phyloP scores from a whole-genome alignment of 1,284 basidiomycete genomes.

The Xerocomus nothofagi region DNA sequence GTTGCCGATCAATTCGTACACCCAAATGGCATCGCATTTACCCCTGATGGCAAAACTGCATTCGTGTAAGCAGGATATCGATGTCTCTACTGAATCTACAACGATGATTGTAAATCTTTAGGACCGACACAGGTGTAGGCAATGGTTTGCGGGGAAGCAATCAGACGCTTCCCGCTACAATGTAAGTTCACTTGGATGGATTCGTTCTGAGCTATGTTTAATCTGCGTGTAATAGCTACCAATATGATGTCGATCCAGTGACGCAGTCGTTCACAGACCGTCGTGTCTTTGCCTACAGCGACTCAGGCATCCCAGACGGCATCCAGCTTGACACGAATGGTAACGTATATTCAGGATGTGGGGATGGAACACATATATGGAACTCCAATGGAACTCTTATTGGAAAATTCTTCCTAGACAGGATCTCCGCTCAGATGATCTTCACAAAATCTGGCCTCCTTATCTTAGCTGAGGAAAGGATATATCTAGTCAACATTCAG shows the following conservation, averaged over 20 bases:
- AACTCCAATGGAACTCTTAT: conserved; percentile 60
- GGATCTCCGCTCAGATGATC: conserved; percentile 62
- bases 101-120: conserved; percentile 25
- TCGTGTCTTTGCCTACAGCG: conserved; percentile 68
- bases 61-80: conserved; percentile 54
- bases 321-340: conserved; percentile 42
- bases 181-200: conserved; percentile 43
- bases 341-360: conserved; percentile 25
- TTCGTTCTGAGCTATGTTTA: not conserved
- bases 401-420: conserved; percentile 73
- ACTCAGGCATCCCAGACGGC: conserved; percentile 72
- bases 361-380: conserved; percentile 53
- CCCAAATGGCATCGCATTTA: conserved; percentile 70
- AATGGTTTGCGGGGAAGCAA: conserved; percentile 56
- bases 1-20: conserved; percentile 69
- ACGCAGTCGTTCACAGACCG: conserved; percentile 61
- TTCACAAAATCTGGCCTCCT: conserved; percentile 42
- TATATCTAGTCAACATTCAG: conserved; percentile 21
- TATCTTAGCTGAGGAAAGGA: conserved; percentile 15
- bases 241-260: conserved; percentile 64
- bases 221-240: conserved; percentile 49
- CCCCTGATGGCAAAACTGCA: conserved; percentile 61
- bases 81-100: conserved; percentile 1
- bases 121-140: conserved; percentile 53
- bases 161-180: conserved; percentile 63